Percentiles rank a stretch among this genome's conserved stretches.
Evolutionary conservation across 1,284 basidiomycete genomes (phyloP).

Genomic region (Coniferiporia weirii): DNA sequence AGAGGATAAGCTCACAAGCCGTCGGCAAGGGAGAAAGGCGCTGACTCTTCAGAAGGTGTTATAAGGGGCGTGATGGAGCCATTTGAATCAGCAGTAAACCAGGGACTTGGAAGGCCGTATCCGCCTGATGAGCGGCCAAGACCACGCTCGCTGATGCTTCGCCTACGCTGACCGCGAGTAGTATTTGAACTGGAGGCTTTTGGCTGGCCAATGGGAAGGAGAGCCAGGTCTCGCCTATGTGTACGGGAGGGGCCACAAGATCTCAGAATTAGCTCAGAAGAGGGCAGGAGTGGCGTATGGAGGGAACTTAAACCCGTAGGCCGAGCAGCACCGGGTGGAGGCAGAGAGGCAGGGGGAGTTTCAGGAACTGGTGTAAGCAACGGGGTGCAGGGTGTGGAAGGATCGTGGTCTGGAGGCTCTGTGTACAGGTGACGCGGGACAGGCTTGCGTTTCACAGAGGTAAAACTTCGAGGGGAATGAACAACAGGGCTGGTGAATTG

Average conservation of each 20-base stretch:
- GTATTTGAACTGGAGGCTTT: not conserved
- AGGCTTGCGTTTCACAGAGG: slow-evolving; percentile 18
- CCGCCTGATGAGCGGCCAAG: not conserved
- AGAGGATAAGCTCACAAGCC: slow-evolving; percentile 9
- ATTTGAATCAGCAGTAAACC: slow-evolving; percentile 2
- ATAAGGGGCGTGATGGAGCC: slow-evolving; percentile 8
- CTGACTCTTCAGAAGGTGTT: slow-evolving; percentile 11
- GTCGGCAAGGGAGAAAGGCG: slow-evolving; percentile 5
- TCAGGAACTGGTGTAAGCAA: slow-evolving; percentile 6
- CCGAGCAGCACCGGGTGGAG: not conserved
- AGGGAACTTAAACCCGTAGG: not conserved
- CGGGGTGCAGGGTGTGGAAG: slow-evolving; percentile 12
- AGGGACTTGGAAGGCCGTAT: slow-evolving; percentile 1
- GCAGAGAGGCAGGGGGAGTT: not conserved
- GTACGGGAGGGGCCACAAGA: not conserved
- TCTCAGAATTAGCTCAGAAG: slow-evolving; percentile 16
- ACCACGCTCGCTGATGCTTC: slow-evolving; percentile 15
- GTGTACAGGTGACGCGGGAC: slow-evolving; percentile 15
- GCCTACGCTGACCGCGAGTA: slow-evolving; percentile 6
- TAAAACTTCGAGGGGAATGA: slow-evolving; percentile 16
- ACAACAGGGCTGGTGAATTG: not conserved
- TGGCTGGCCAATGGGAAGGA: slow-evolving; percentile 16
- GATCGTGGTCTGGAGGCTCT: slow-evolving; percentile 11
- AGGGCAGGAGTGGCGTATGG: slow-evolving; percentile 13
- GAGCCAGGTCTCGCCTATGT: slow-evolving; percentile 3